Evolutionary conservation across 768 basidiomycete species (phyloP).

Genomic region (Suillus hirtellus): DNA sequence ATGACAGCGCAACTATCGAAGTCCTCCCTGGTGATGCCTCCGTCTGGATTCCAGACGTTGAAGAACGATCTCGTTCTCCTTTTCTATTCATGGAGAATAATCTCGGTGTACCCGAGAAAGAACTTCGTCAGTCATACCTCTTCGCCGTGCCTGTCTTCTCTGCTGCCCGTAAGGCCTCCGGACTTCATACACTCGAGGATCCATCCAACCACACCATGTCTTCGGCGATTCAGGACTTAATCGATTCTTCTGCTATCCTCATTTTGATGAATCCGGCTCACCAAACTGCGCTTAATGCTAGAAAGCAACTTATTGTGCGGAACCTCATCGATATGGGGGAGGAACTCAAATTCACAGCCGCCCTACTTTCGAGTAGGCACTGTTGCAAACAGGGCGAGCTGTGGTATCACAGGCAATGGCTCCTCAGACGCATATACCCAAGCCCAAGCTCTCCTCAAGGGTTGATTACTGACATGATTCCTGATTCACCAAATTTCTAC

Average conservation of each 20-base stretch:
- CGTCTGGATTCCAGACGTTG: slow-evolving; percentile 42
- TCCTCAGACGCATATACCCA: slow-evolving; percentile 41
- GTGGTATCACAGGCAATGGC: slow-evolving; percentile 74
- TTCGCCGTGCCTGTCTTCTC: slow-evolving; percentile 40
- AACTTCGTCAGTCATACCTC: slow-evolving; percentile 53
- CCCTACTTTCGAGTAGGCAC: slow-evolving; percentile 52
- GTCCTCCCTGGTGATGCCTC: slow-evolving; percentile 58
- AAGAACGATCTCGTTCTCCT: slow-evolving; percentile 36
- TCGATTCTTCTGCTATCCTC: slow-evolving; percentile 47
- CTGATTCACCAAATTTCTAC: slow-evolving; percentile 15
- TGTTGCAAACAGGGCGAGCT: slow-evolving; percentile 65
- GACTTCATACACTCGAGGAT: neutral
- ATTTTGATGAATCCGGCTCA: slow-evolving; percentile 69
- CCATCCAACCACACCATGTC: slow-evolving; percentile 13
- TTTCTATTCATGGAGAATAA: slow-evolving; percentile 60
- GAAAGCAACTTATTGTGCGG: slow-evolving; percentile 52
- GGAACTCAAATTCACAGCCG: slow-evolving; percentile 50
- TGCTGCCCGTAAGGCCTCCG: slow-evolving; percentile 19
- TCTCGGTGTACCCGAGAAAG: slow-evolving; percentile 64
- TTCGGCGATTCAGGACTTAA: slow-evolving; percentile 21
- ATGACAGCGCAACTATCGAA: slow-evolving; percentile 47
- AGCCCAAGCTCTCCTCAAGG: slow-evolving; percentile 3
- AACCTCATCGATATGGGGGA: slow-evolving; percentile 36
- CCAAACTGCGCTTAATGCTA: slow-evolving; percentile 62
- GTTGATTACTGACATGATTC: neutral